A percentile compares a stretch with the other conserved stretches of the same genome.
Conservation (phyloP, 2,329 filamentous ascomycete species). For the Bipolaris gigantea region DNA sequence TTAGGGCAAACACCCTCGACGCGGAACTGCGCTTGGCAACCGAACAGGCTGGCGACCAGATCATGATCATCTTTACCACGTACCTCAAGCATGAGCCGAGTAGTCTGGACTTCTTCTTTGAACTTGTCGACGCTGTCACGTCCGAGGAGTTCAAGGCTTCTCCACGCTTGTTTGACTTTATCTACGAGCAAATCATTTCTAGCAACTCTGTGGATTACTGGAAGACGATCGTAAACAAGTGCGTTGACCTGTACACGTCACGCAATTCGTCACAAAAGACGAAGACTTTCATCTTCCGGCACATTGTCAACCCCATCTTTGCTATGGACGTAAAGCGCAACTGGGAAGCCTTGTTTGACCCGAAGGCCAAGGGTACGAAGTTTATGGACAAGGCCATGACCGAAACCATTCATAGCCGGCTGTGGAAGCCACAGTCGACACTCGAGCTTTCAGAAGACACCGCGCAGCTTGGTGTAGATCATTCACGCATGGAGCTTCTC, state of each 20-base stretch:
- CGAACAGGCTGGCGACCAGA: slow-evolving; percentile 84
- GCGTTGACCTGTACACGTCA: slow-evolving; percentile 82
- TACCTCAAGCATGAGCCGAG: slow-evolving; percentile 74
- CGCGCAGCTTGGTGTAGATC: slow-evolving; percentile 83
- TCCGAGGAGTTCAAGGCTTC: slow-evolving; percentile 78
- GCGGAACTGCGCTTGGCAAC: slow-evolving; percentile 76
- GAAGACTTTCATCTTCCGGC: slow-evolving; percentile 88
- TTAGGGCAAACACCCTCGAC: slow-evolving; percentile 70
- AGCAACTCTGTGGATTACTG: slow-evolving; percentile 85
- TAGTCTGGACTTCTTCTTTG: slow-evolving; percentile 82
- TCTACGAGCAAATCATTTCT: slow-evolving; percentile 82
- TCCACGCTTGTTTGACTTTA: slow-evolving; percentile 75
- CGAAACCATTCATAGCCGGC: slow-evolving; percentile 84
- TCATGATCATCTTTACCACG: slow-evolving; percentile 81
- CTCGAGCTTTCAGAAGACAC: slow-evolving; percentile 82
- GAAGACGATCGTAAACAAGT: slow-evolving; percentile 78
- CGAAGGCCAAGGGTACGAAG: slow-evolving; percentile 61
- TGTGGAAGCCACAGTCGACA: slow-evolving; percentile 84
- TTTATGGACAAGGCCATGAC: slow-evolving; percentile 86
- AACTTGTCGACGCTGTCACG: slow-evolving; percentile 80
- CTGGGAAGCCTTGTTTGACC: slow-evolving; percentile 61
- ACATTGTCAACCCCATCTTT: slow-evolving; percentile 93
- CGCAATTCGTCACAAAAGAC: slow-evolving; percentile 81
- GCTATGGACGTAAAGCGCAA: slow-evolving; percentile 93
- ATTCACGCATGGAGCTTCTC: slow-evolving; percentile 92